phyloP scores from a whole-genome alignment of 129 eudicot species.

The Flaveria linearis region DNA sequence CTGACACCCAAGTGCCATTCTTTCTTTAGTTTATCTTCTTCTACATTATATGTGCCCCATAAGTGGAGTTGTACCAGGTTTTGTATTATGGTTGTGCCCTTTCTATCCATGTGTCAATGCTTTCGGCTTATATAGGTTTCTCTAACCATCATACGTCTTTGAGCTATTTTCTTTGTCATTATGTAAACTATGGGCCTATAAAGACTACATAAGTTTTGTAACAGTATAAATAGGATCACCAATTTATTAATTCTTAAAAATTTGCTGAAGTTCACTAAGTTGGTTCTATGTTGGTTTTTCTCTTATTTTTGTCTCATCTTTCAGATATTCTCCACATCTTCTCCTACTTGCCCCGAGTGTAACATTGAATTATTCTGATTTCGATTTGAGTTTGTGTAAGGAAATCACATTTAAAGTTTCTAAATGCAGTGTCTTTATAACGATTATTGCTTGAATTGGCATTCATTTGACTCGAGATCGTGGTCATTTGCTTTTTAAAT shows the following conservation, averaged over 20 bases:
- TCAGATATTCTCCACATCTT: slow-evolving; percentile 91
- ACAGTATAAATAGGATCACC: neutral
- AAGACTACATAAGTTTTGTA: neutral
- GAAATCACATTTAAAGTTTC: too few species aligned
- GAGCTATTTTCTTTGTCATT: too few species aligned
- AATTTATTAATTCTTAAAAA: neutral
- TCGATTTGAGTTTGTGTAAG: too few species aligned
- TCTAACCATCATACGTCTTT: too few species aligned
- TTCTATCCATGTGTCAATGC: neutral
- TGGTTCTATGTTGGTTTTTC: neutral
- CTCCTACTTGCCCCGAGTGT: slow-evolving; percentile 93
- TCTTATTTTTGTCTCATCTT: slow-evolving; percentile 16
- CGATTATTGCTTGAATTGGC: too few species aligned
- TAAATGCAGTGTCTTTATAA: too few species aligned
- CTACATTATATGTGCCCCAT: slow-evolving; percentile 1
- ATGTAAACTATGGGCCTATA: neutral
- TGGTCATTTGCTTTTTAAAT: too few species aligned
- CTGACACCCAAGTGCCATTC: neutral
- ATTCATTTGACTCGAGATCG: too few species aligned
- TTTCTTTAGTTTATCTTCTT: neutral
- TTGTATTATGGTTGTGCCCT: neutral
- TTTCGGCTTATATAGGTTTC: too few species aligned
- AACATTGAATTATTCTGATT: too few species aligned
- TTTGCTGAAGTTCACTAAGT: neutral
- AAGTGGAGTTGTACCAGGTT: too few species aligned